Evolutionary conservation across 768 basidiomycete genomes (phyloP).

Genomic region (Mycena capillaripes): DNA sequence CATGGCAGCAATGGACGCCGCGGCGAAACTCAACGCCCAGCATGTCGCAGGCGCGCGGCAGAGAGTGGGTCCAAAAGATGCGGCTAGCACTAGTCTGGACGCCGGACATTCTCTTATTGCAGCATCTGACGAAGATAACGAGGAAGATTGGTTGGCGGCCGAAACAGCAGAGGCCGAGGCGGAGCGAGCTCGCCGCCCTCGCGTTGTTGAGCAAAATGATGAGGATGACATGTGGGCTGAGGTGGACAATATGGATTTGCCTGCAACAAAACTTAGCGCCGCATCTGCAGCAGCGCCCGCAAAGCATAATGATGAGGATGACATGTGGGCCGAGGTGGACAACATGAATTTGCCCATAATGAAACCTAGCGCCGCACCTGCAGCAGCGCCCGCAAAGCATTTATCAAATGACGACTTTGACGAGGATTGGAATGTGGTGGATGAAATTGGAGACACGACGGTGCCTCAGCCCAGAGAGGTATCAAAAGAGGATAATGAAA

Average conservation of each 20-base stretch:
- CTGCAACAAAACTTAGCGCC: constrained; percentile 24
- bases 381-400: neutral
- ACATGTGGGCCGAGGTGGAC: constrained; percentile 75
- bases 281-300: neutral
- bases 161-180: neutral
- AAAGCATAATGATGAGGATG: neutral
- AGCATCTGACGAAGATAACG: neutral
- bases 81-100: neutral
- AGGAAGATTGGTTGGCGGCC: neutral
- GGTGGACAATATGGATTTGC: constrained; percentile 62
- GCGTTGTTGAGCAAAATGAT: neutral
- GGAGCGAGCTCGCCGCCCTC: constrained; percentile 54
- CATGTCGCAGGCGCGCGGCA: neutral
- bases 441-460: constrained; percentile 15
- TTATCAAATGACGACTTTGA: neutral
- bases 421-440: constrained; percentile 13
- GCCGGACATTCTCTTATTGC: neutral
- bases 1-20: constrained; percentile 23
- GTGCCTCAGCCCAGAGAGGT: constrained; percentile 33
- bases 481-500: constrained; percentile 72
- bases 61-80: neutral
- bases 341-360: constrained; percentile 56
- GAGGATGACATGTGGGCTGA: constrained; percentile 69
- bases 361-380: neutral
- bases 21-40: constrained; percentile 14